These are phyloP conservation scores for Penicillium sp. DNA, from an alignment of 2,329 filamentous ascomycete species.

Conservation along the genomic window DNA sequence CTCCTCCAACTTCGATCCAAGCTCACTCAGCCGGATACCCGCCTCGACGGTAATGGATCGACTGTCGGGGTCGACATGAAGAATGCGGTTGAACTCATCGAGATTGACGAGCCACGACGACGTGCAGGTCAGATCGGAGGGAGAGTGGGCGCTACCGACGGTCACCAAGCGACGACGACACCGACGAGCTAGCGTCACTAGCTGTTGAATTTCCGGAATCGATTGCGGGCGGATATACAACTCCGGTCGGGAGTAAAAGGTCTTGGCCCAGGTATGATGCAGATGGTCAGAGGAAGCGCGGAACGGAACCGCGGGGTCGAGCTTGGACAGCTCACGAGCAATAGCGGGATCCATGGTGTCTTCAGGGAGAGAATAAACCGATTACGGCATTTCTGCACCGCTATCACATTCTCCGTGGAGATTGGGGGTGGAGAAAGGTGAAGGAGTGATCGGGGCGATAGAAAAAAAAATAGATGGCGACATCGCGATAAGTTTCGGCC, in stretches of 20 bases:
- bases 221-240: slow-evolving; percentile 82
- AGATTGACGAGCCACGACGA: slow-evolving; percentile 93
- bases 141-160: slow-evolving; percentile 88
- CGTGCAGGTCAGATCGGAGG: slow-evolving; percentile 84
- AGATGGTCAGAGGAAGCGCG: slow-evolving; percentile 64
- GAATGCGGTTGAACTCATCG: slow-evolving; percentile 69
- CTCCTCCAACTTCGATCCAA: slow-evolving; percentile 68
- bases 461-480: slow-evolving; percentile 15
- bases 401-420: slow-evolving; percentile 11
- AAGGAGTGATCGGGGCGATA: slow-evolving; percentile 6
- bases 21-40: slow-evolving; percentile 73
- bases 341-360: slow-evolving; percentile 43
- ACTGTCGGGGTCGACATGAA: slow-evolving; percentile 61
- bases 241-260: slow-evolving; percentile 82
- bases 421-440: slow-evolving; percentile 4
- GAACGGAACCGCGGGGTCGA: slow-evolving; percentile 65
- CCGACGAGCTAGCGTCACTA: slow-evolving; percentile 70
- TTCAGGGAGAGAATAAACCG: slow-evolving; percentile 1
- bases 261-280: slow-evolving; percentile 92
- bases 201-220: slow-evolving; percentile 74
- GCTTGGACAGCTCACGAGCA: slow-evolving; percentile 51
- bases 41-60: slow-evolving; percentile 71
- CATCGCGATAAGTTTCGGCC: slow-evolving; percentile 12
- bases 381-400: slow-evolving; percentile 13
- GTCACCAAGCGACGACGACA: slow-evolving; percentile 77